These are phyloP conservation scores for Coemansia sp. DNA, from an alignment of 192 early-diverging fungal species.

Conservation along the genomic window DNA sequence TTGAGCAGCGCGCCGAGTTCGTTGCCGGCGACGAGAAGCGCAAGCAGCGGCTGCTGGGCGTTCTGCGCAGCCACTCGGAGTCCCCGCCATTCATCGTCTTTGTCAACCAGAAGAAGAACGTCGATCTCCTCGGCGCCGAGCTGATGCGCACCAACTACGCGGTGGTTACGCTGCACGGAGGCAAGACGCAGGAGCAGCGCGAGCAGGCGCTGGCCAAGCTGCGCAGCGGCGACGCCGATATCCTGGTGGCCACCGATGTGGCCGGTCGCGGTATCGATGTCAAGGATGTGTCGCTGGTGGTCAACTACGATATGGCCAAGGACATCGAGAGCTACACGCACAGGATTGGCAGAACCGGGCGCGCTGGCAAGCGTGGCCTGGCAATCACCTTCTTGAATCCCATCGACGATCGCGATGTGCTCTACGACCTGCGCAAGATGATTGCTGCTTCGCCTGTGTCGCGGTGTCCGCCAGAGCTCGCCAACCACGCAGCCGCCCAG, in stretches of 20 bases:
- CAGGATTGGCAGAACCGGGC: constrained; percentile 97
- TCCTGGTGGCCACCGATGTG: constrained; percentile 97
- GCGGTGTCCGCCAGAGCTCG: constrained; percentile 80
- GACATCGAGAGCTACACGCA: constrained; percentile 99
- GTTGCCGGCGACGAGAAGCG: constrained; percentile 79
- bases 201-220: constrained; percentile 82
- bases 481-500: constrained; percentile 82
- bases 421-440: constrained; percentile 75
- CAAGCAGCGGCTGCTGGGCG: constrained; percentile 73
- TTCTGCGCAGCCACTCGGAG: constrained; percentile 66
- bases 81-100: constrained; percentile 92
- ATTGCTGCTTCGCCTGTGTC: constrained; percentile 75
- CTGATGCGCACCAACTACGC: constrained; percentile 49
- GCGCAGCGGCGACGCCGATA: constrained; percentile 77
- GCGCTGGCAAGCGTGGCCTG: constrained; percentile 90
- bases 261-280: constrained; percentile 99
- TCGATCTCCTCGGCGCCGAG: constrained; percentile 79
- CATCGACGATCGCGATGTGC: constrained; percentile 81
- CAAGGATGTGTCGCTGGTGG: constrained; percentile 92
- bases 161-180: constrained; percentile 87
- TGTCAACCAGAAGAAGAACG: constrained; percentile 95
- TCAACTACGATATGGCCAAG: constrained; percentile 99
- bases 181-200: constrained; percentile 97
- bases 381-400: constrained; percentile 86
- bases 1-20: constrained; percentile 96